These are phyloP conservation scores for Vigna unguiculata DNA, from an alignment of 306 rosid genomes.

Conservation along the genomic window DNA sequence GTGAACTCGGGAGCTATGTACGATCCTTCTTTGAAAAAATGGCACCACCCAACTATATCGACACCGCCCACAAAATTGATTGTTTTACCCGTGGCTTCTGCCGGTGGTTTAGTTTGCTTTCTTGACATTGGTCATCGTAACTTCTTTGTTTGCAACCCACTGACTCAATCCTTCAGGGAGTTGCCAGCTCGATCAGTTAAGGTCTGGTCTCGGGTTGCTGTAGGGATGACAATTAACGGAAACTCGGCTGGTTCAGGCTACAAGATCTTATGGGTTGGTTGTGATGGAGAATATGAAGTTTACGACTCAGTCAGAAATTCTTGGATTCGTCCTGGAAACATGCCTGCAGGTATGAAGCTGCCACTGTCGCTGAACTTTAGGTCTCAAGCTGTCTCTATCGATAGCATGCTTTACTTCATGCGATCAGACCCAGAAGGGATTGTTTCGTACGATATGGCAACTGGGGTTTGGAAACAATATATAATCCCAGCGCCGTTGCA, in stretches of 20 bases:
- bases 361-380: constrained; percentile 64
- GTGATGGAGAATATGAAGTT: constrained; percentile 85
- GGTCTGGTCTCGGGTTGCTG: constrained; percentile 83
- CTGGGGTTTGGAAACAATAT: constrained; percentile 78
- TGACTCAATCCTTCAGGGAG: constrained; percentile 87
- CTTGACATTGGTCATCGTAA: constrained; percentile 76
- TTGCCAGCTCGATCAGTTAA: constrained; percentile 79
- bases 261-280: constrained; percentile 83
- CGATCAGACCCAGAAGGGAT: constrained; percentile 80
- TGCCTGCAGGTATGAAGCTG: constrained; percentile 66
- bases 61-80: constrained; percentile 63
- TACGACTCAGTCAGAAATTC: constrained; percentile 76
- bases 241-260: constrained; percentile 67
- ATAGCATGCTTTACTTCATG: constrained; percentile 80
- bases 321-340: constrained; percentile 74
- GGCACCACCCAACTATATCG: constrained; percentile 79
- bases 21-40: constrained; percentile 77
- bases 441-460: constrained; percentile 69
- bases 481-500: constrained; percentile 76
- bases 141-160: constrained; percentile 89
- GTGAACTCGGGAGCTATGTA: constrained; percentile 78
- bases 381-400: constrained; percentile 71
- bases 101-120: constrained; percentile 92
- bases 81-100: constrained; percentile 85
- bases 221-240: constrained; percentile 82